A percentile compares a stretch with the other conserved stretches of the same genome.
Conservation (phyloP, 441 rosid genomes). For the Erodium texanum region DNA sequence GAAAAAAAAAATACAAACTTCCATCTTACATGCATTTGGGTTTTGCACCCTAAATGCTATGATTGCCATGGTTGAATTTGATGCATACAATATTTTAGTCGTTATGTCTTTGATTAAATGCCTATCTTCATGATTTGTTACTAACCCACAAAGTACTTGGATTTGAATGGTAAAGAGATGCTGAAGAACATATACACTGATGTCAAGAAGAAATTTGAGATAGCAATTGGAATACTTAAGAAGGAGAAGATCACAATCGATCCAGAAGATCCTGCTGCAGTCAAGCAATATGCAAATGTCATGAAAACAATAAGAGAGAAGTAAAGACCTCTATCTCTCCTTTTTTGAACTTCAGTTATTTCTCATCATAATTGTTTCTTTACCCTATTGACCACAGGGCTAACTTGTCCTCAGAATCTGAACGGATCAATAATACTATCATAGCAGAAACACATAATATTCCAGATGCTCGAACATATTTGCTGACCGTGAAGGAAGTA, state of each 20-base stretch:
- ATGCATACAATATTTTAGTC: background rate
- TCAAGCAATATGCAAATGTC: conserved; percentile 67
- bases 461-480: conserved; percentile 79
- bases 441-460: conserved; percentile 53
- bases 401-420: conserved; percentile 68
- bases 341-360: background rate
- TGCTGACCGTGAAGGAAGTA: conserved; percentile 65
- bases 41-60: background rate
- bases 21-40: background rate
- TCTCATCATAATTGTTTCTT: background rate
- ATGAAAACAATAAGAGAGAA: conserved; percentile 90
- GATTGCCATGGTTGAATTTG: background rate
- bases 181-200: conserved; percentile 82
- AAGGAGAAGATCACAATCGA: conserved; percentile 83
- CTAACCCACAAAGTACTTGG: conserved; percentile 17
- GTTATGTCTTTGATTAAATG: background rate
- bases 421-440: conserved; percentile 59
- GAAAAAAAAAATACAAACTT: background rate
- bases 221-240: conserved; percentile 65
- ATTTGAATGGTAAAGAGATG: conserved; percentile 47
- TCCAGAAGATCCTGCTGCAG: conserved; percentile 89
- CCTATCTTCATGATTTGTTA: conserved; percentile 7
- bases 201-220: conserved; percentile 69
- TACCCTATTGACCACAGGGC: conserved; percentile 43
- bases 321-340: conserved; percentile 28